Conservation (phyloP, 208 protist species). For the Phytomonas sp. region DNA sequence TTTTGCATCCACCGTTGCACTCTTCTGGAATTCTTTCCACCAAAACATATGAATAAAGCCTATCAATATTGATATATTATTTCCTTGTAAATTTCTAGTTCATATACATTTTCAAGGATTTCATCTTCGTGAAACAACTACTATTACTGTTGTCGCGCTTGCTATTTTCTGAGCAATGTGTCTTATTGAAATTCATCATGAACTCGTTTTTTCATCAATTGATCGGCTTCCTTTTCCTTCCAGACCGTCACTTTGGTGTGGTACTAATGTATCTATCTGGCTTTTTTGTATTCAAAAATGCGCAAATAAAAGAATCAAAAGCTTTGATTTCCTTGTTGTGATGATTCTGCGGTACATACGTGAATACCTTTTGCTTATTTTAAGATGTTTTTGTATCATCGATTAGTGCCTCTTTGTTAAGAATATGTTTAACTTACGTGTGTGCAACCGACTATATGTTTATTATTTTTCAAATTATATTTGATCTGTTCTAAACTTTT, state of each 20-base stretch:
- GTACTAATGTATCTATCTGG: conserved; percentile 4
- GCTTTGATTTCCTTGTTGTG: conserved; percentile 3
- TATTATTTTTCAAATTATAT: not conserved
- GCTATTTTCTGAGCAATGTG: not conserved
- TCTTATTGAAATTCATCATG: not conserved
- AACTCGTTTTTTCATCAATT: conserved; percentile 3
- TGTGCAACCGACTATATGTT: not conserved
- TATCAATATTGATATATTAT: not conserved
- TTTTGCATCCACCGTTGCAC: not conserved
- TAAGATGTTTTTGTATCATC: not conserved
- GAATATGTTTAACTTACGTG: not conserved
- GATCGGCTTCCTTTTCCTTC: not conserved
- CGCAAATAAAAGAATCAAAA: not conserved
- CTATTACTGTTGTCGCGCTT: not conserved
- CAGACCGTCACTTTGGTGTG: not conserved
- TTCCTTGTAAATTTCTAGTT: not conserved
- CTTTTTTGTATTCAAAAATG: not conserved
- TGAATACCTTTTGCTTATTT: not conserved
- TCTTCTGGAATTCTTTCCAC: not conserved
- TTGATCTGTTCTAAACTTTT: not conserved
- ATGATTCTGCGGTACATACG: conserved; percentile 2
- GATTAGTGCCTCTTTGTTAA: not conserved
- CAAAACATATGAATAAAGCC: not conserved
- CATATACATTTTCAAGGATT: not conserved
- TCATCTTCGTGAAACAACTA: not conserved